These are phyloP conservation scores for Drechslerella dactyloides DNA, from an alignment of 2,329 filamentous ascomycete genomes.

Conservation along the genomic window DNA sequence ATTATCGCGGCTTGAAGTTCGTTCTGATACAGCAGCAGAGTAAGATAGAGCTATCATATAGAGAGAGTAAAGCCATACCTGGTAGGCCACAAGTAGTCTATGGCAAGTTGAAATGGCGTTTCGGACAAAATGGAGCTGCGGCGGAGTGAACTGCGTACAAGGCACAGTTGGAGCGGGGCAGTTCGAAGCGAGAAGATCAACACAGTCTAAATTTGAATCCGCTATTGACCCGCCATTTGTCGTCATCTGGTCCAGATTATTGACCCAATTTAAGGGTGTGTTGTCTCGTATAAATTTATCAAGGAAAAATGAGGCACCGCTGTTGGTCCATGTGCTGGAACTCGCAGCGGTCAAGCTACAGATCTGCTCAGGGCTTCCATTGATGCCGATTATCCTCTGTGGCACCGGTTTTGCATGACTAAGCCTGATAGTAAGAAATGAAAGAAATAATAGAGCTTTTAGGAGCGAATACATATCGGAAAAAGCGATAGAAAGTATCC, in stretches of 20 bases:
- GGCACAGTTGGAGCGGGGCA: conserved; percentile 29
- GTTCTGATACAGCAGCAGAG: conserved; percentile 3
- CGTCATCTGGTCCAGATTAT: conserved; percentile 15
- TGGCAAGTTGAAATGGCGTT: conserved; percentile 24
- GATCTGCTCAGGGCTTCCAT: too few relatives aligned
- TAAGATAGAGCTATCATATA: not conserved
- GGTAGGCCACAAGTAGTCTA: conserved; percentile 15
- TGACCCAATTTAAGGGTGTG: not conserved
- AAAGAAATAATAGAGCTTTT: too few relatives aligned
- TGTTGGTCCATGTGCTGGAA: too few relatives aligned
- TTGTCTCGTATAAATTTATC: too few relatives aligned
- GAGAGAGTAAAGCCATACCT: not conserved
- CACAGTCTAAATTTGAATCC: conserved; percentile 33
- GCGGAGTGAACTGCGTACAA: conserved; percentile 24
- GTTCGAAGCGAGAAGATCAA: conserved; percentile 26
- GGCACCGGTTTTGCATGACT: too few relatives aligned
- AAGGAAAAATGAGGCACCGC: too few relatives aligned
- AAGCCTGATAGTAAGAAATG: too few relatives aligned
- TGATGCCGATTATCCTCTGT: too few relatives aligned
- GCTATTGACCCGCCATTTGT: conserved; percentile 13
- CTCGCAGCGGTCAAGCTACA: too few relatives aligned
- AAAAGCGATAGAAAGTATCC: too few relatives aligned
- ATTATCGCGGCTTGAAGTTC: conserved; percentile 32
- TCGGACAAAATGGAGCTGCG: conserved; percentile 20
- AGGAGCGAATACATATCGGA: too few relatives aligned